phyloP scores from a whole-genome alignment of 176 grass and related monocot genomes.

The Eremochloa ophiuroides region DNA sequence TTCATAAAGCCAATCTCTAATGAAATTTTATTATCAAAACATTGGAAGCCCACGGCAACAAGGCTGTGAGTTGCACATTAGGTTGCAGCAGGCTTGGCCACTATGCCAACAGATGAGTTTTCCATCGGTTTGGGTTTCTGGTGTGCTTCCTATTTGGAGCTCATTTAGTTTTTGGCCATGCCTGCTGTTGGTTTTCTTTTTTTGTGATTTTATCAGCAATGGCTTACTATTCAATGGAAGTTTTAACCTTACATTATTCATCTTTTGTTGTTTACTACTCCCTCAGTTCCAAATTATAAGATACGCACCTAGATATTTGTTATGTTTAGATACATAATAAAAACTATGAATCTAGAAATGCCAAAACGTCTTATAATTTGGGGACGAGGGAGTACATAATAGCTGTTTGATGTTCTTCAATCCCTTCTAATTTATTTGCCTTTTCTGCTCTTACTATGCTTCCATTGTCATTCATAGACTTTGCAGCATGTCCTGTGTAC shows the following conservation, averaged over 20 bases:
- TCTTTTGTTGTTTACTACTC: not conserved
- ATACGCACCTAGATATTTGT: too few species aligned
- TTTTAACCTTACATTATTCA: not conserved
- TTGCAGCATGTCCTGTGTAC: constrained; percentile 69
- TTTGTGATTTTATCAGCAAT: not conserved
- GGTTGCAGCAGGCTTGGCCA: not conserved
- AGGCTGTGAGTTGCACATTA: not conserved
- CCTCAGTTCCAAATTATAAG: too few species aligned
- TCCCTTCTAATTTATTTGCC: not conserved
- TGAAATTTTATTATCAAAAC: not conserved
- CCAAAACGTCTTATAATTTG: too few species aligned
- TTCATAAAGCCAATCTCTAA: not conserved
- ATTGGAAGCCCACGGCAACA: not conserved
- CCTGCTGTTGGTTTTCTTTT: not conserved
- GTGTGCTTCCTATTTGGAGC: not conserved
- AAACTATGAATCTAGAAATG: too few species aligned
- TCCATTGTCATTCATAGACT: constrained; percentile 47
- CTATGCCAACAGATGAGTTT: not conserved
- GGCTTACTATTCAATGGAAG: not conserved
- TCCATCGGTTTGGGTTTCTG: not conserved
- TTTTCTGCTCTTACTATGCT: constrained; percentile 21
- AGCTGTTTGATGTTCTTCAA: not conserved
- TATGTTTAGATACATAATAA: too few species aligned
- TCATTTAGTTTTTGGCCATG: not conserved
- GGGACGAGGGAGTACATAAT: too few species aligned